phyloP scores from a whole-genome alignment of 805 yeast genomes.

The Metschnikowia cubensis region DNA sequence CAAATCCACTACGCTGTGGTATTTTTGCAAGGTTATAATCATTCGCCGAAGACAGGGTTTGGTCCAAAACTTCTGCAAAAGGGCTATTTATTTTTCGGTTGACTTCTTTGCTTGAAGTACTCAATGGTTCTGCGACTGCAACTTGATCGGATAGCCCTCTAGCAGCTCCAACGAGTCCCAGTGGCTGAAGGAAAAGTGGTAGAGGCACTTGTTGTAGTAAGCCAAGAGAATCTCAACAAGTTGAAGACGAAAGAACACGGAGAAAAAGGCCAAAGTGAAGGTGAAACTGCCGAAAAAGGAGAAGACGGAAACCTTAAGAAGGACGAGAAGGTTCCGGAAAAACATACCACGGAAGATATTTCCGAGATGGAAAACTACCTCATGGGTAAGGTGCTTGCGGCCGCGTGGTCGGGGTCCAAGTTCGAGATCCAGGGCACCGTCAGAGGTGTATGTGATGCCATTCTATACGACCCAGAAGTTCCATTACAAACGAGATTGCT shows the following conservation, averaged over 20 bases:
- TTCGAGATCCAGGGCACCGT: conserved; percentile 73
- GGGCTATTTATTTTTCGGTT: too few species aligned
- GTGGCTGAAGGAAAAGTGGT: conserved; percentile 32
- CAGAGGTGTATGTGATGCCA: conserved; percentile 64
- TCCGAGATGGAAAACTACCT: conserved; percentile 71
- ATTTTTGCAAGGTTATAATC: too few species aligned
- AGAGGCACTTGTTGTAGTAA: conserved; percentile 39
- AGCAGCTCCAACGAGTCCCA: conserved; percentile 6
- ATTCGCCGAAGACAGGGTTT: too few species aligned
- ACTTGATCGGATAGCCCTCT: not conserved
- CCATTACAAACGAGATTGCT: conserved; percentile 42
- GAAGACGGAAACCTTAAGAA: conserved; percentile 5
- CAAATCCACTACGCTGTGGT: too few species aligned
- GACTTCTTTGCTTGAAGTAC: too few species aligned
- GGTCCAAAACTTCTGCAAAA: too few species aligned
- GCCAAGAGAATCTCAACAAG: conserved; percentile 20
- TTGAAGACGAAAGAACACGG: conserved; percentile 1
- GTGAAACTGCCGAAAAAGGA: too few species aligned
- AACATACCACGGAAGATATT: conserved; percentile 52
- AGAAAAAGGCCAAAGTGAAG: too few species aligned
- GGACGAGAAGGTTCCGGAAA: conserved; percentile 27
- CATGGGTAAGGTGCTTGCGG: conserved; percentile 76
- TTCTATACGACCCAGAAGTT: conserved; percentile 55
- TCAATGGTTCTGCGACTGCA: not conserved
- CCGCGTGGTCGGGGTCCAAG: conserved; percentile 82